Percentiles rank a stretch among this genome's conserved stretches.
phyloP scores from a whole-genome alignment of 1,284 basidiomycete genomes.

The Tilletiaria anomala region DNA sequence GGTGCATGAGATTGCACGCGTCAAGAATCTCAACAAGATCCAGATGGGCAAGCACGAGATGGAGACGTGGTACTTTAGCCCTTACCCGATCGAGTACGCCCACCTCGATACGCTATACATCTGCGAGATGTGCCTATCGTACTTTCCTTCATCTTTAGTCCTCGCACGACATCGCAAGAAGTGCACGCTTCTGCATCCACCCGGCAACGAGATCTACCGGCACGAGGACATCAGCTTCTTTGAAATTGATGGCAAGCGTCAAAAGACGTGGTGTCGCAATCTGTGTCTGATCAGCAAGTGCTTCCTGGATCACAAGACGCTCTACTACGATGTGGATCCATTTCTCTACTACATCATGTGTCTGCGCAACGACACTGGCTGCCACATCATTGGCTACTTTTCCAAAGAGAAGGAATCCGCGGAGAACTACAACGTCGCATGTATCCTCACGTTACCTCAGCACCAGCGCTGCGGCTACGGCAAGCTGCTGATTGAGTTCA shows the following conservation, averaged over 20 bases:
- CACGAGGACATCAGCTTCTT: conserved; percentile 93
- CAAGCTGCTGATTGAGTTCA: conserved; percentile 90
- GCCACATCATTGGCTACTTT: conserved; percentile 94
- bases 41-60: conserved; percentile 93
- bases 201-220: conserved; percentile 97
- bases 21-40: conserved; percentile 93
- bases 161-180: conserved; percentile 62
- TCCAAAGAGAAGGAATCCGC: conserved; percentile 98
- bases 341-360: conserved; percentile 99
- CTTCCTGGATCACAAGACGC: conserved; percentile 97
- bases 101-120: conserved; percentile 88
- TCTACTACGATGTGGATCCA: conserved; percentile 99
- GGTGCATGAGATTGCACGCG: conserved; percentile 87
- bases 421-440: conserved; percentile 96
- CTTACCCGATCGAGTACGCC: conserved; percentile 94
- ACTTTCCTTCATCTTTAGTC: conserved; percentile 23
- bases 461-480: conserved; percentile 94
- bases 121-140: conserved; percentile 76
- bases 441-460: conserved; percentile 93
- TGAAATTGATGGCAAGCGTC: conserved; percentile 92
- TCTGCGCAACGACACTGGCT: conserved; percentile 73
- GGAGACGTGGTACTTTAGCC: conserved; percentile 98
- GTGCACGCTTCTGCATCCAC: conserved; percentile 85
- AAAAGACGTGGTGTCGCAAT: conserved; percentile 93
- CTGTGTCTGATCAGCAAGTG: conserved; percentile 91